Base-by-base conservation (phyloP, 2,329 filamentous ascomycete species). In the Rutstroemia sp. region DNA sequence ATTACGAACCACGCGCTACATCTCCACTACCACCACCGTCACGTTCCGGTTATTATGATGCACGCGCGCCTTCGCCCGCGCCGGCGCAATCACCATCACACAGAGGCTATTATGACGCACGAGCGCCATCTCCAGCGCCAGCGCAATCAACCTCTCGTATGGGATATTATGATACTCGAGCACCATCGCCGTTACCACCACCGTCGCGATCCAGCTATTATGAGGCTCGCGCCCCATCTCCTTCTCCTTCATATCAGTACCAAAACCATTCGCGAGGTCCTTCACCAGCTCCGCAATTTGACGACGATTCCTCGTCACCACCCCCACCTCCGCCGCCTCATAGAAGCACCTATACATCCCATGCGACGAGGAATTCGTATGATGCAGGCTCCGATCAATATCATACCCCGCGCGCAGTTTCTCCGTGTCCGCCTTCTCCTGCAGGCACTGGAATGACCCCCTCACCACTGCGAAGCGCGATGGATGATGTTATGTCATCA, bases 401-500 rank as follows among this genome's bases (percentile, higher is more conserved):
- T 56, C 74, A 79, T 54, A 84, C 79, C 1, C 80, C 83, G 1
- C 73, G 80, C 59, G 78, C 71, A 60, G 76, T 77, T 6, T 89
- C 88, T 1, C 86, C 87, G 0, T 77, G 75, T 38, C 86, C 85
- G 2, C 83, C 83, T 4, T 91, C 89, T 5, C 84, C 88, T 2
- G 82, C 78, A 47, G 75, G 76, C 40, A 81, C 78, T 46, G 84
- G 83, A 1, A 75, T 89, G 69, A 99, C 94, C 0, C 94, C 94
- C 1, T 97, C 94, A 2, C 94, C 94, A 0, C 75, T 99, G 3
- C 81, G 94, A 58, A 90, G 92, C 70, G 94, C 94, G 1, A 99
- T 99, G 91, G 92, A 97, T 68, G 92, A 95, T 71, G 92, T 99
- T 4, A 96, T 97, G 83, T 90, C 94, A 62, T 95, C 94, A 56